Base-by-base conservation (phyloP, 2,329 filamentous ascomycete genomes). In the Phaeosphaeria sp. region DNA sequence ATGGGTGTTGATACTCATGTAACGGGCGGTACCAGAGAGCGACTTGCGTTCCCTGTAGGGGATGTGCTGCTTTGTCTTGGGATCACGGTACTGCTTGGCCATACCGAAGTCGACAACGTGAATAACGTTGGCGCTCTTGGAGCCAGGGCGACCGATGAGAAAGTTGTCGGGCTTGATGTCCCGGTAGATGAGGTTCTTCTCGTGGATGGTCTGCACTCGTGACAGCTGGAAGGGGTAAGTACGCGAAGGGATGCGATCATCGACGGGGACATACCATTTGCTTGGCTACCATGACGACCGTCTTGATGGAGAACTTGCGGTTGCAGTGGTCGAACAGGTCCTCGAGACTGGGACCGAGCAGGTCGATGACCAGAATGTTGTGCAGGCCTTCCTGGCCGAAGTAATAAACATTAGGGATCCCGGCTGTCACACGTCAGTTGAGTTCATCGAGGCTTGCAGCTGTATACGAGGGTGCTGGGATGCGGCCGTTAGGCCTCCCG, bases 81-180 rank as follows among this genome's bases (percentile, higher is more conserved):
- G 95, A 72, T 99, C 95, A 69, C 95, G 90, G 80, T 98, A 99
- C 79, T 98, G 95, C 83, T 99, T 99, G 63, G 95, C 95, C 95
- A 99, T 98, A 72, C 95, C 95, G 73, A 99, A 99, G 79, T 99
- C 95, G 72, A 99, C 93, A 39, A 98, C 95, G 75, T 99, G 94
- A 67, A 99, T 97, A 55, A 98, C 93, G 77, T 97, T 98, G 73
- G 93, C 91, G n/a, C 91, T 87, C 82, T 98, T 98, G 60, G 93
- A 93, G 70, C 89, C 90, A 0, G 93, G 93, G 49, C 94, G 89
- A 53, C 95, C 95, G 71, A 98, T 97, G 63, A 99, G 86, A 82
- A 99, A 98, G 83, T 99, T 99, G 83, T 99, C 95, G 55, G 95
- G 95, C 80, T 99, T 99, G 84, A 99, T 98, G 76, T 99, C 95